Percentiles rank a stretch among this genome's conserved stretches.
These are phyloP conservation scores for Xylaria hypoxylon DNA, from an alignment of 2,329 filamentous ascomycete genomes.

Conservation along the genomic window DNA sequence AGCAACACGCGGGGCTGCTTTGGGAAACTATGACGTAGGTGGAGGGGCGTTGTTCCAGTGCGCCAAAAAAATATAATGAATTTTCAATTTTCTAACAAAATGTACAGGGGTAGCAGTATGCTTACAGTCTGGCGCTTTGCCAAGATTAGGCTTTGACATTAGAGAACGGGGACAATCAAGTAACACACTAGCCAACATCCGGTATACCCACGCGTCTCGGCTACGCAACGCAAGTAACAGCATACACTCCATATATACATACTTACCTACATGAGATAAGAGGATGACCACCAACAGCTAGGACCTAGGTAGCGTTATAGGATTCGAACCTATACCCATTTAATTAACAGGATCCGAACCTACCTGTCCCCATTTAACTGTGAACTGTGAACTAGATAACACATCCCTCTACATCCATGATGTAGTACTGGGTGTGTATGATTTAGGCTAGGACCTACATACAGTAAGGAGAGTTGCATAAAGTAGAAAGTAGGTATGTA, in stretches of 20 bases:
- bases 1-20: conserved; percentile 17
- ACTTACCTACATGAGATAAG: too few species aligned
- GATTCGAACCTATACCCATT: too few species aligned
- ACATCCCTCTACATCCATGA: too few species aligned
- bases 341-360: too few species aligned
- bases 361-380: too few species aligned
- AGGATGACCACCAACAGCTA: too few species aligned
- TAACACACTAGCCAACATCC: conserved; percentile 5
- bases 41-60: conserved; percentile 19
- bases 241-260: neutral
- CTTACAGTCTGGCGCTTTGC: neutral
- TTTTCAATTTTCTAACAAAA: neutral
- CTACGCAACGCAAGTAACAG: conserved; percentile 28
- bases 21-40: conserved; percentile 36
- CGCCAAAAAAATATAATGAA: conserved; percentile 3
- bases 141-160: neutral
- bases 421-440: neutral
- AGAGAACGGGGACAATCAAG: conserved; percentile 1
- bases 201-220: conserved; percentile 19
- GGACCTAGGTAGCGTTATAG: too few species aligned
- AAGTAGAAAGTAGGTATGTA: conserved; percentile 3
- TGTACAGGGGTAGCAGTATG: neutral
- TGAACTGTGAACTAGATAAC: too few species aligned
- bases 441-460: neutral
- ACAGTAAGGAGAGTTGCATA: conserved; percentile 22